Conservation (phyloP, 306 rosid genomes). For the Begonia loranthoides region DNA sequence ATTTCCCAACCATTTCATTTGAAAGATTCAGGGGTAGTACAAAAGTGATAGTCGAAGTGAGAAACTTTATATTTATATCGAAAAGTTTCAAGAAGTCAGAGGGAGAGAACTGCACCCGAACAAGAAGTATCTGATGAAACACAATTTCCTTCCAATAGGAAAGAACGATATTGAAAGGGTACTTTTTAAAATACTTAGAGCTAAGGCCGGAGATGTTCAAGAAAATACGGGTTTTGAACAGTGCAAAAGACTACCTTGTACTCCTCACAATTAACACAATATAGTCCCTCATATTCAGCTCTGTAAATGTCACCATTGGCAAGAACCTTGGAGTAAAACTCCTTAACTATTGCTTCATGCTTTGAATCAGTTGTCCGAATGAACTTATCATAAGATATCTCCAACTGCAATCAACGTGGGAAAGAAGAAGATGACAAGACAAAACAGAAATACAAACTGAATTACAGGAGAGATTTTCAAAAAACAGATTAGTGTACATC, state of each 20-base stretch:
- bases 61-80: too few species aligned
- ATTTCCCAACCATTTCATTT: background rate
- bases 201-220: background rate
- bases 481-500: conserved; percentile 33
- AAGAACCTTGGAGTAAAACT: conserved; percentile 78
- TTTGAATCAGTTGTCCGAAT: conserved; percentile 80
- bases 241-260: conserved; percentile 51
- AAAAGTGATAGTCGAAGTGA: too few species aligned
- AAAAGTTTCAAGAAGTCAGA: too few species aligned
- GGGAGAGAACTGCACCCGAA: too few species aligned
- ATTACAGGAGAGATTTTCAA: conserved; percentile 1
- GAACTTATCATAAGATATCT: conserved; percentile 79
- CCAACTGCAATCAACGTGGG: conserved; percentile 36
- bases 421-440: background rate
- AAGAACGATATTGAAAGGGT: too few species aligned
- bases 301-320: conserved; percentile 84
- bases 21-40: background rate
- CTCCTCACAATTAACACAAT: conserved; percentile 92
- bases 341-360: conserved; percentile 88
- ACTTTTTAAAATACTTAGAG: too few species aligned
- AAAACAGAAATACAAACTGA: conserved; percentile 1
- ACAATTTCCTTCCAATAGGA: too few species aligned
- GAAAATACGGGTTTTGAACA: background rate
- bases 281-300: conserved; percentile 92
- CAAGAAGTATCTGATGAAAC: too few species aligned